Evolutionary conservation across 1,139 yeast species (phyloP), one percentile per base, ranked within the genome.

Genomic region (Debaryomyces subglobosus): DNA sequence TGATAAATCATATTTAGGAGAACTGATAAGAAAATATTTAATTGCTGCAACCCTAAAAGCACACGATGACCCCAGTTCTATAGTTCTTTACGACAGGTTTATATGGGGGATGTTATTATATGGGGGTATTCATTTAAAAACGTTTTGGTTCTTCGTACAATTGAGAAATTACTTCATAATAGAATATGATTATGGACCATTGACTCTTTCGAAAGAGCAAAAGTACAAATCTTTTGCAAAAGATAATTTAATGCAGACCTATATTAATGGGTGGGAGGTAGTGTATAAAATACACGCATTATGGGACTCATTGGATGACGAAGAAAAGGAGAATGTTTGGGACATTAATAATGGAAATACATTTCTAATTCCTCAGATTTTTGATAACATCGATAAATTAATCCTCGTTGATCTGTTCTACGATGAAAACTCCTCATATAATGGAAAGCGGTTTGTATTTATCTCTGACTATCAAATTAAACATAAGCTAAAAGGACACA

Each of bases 41-140:
- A 45, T 67, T 5, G 71, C 74, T 1, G 49, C 69, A 0, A 55
- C 67, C 2, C 39, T 60, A 12, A 62, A 60, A 48, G 51, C 63
- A 0, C 49, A 51, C 1, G 82, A 79, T 56, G 79, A 79, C 53
- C 70, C 74, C 0, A 49, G 60, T 0, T 57, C 67, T 6, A 51
- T 67, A 3, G 44, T 51, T 2, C 49, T 74, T 0, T 69, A 71
- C 47, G 72, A 76, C 41, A 58, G 69, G 18, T 61, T 79, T 0
- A 45, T 77, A 2, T 70, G 75, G 67, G 74, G 73, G 0, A 51
- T 78, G 3, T 41, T 76, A 10, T 53, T 78, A 49, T 67, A 63
- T 47, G 84, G 84, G 9, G 79, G 79, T 0, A 60, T 70, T 21
- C 79, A 74, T 52, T 35, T 78, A 3, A 68, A 68, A 39, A 58